phyloP scores from a whole-genome alignment of 164 flowering plant species.

The Dillenia suffruticosa region DNA sequence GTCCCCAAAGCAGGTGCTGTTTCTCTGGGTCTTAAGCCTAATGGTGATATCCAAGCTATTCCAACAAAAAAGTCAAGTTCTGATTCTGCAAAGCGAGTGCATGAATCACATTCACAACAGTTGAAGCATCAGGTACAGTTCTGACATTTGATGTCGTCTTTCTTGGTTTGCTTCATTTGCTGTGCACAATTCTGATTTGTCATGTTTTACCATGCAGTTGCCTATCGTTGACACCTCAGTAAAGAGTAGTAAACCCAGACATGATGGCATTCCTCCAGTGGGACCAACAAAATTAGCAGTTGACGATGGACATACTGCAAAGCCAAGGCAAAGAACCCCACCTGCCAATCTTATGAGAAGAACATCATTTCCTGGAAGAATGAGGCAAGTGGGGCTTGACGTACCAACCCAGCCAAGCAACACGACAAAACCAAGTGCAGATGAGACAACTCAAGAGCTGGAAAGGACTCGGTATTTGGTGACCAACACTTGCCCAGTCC shows the following conservation, averaged over 20 bases:
- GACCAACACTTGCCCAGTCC: conserved; percentile 18
- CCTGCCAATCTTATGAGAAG: conserved; percentile 45
- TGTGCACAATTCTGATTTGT: background rate
- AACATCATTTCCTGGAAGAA: conserved; percentile 52
- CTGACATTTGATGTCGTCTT: background rate
- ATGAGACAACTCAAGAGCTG: conserved; percentile 27
- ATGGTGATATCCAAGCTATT: conserved; percentile 32
- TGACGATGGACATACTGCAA: conserved; percentile 60
- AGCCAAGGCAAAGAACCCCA: conserved; percentile 57
- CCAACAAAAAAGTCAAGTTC: conserved; percentile 32
- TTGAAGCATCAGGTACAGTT: conserved; percentile 69
- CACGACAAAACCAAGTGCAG: conserved; percentile 21
- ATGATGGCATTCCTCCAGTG: conserved; percentile 57
- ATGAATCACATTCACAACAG: conserved; percentile 34
- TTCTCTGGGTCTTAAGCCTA: conserved; percentile 42
- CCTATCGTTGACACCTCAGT: conserved; percentile 59
- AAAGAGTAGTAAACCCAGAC: conserved; percentile 53
- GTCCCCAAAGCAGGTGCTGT: conserved; percentile 39
- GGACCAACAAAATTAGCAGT: conserved; percentile 39
- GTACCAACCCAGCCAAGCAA: conserved; percentile 20
- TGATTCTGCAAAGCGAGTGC: conserved; percentile 49
- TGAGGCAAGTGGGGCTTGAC: conserved; percentile 39
- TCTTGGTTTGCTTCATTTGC: conserved; percentile 1
- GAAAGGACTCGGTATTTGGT: conserved; percentile 20
- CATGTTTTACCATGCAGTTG: conserved; percentile 38